These are phyloP conservation scores for apple (Malus domestica) DNA, from an alignment of 306 rosid species.

Conservation along the genomic window DNA sequence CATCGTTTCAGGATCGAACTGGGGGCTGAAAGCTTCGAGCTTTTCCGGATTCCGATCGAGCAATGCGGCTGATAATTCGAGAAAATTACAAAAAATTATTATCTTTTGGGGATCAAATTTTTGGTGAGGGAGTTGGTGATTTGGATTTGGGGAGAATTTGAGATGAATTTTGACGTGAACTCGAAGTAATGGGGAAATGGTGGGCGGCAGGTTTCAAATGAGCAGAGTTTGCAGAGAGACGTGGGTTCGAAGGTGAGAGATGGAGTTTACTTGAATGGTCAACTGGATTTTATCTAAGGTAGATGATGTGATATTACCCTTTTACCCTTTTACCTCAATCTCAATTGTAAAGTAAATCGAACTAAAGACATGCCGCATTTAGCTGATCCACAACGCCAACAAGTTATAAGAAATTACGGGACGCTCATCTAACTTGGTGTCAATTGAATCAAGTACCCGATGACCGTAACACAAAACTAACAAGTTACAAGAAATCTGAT, in stretches of 20 bases:
- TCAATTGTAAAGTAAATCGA: no score
- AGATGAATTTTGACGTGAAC: conserved; percentile 17
- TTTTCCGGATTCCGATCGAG: neutral
- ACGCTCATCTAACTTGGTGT: neutral
- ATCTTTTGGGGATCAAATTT: neutral
- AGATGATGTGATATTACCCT: neutral
- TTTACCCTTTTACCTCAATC: neutral
- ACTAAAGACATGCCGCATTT: neutral
- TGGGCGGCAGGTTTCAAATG: conserved; percentile 26
- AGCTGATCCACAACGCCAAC: neutral
- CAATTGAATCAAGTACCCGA: neutral
- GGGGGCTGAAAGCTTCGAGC: neutral
- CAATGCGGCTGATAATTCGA: neutral
- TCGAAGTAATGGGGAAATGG: conserved; percentile 14
- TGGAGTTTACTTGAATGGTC: conserved; percentile 20
- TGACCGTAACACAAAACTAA: no score
- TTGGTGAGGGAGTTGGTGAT: neutral
- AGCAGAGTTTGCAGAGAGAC: conserved; percentile 10
- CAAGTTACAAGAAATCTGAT: neutral
- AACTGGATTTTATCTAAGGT: conserved; percentile 10
- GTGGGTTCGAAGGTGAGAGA: conserved; percentile 32
- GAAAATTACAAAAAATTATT: neutral
- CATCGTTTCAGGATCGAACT: conserved; percentile 40
- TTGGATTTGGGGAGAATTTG: conserved; percentile 3
- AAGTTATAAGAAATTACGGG: no score